Base-by-base conservation (phyloP, 2,329 filamentous ascomycete genomes). In the Colletotrichum lentis region DNA sequence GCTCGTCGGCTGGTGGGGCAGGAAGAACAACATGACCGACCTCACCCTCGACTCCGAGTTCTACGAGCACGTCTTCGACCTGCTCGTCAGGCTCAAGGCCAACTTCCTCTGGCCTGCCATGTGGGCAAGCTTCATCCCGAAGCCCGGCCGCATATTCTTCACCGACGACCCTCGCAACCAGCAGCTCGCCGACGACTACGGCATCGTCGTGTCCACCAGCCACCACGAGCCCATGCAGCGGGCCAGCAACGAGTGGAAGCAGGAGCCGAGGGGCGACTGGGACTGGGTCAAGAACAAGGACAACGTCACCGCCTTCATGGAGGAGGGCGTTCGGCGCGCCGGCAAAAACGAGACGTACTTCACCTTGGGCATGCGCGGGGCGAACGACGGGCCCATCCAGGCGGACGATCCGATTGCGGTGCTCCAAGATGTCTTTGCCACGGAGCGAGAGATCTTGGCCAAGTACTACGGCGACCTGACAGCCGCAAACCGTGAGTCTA, bases 71-170 rank as follows among this genome's bases (percentile, higher is more conserved):
- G 85, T 92, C 20, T 91, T 91, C 70, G 90, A 92, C 77, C 80
- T 92, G 2, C 78, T 92, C 5, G 83, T 92, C 14, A 83, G 90
- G 16, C 80, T 90, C 47, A 84, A 86, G 59, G 90, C 89, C 18
- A 92, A 92, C 76, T 91, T 91, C 73, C 80, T 92, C 61, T 92
- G 90, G 90, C 90, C 89, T 1, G 85, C 88, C 7, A 69, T 69
- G 66, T 69, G 66, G 66, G 66, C 41, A 1, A 65, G 57, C 37
- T 69, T 62, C 1, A 81, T 85, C 75, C 66, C 66, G 1, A 56
- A 55, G n/a, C 92, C 89, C 89, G 84, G 83, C 14, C 83, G 84
- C 67, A 90, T 90, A 84, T 91, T 91, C 75, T 85, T 87, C 73
- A 84, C 90, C 1, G 90, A 92, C 71, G 90, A 92, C 73, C 80